Evolutionary conservation across 148 eudicot genomes (phyloP), one percentile per base, ranked within the genome.

Genomic region (Gaultheria prostrata): DNA sequence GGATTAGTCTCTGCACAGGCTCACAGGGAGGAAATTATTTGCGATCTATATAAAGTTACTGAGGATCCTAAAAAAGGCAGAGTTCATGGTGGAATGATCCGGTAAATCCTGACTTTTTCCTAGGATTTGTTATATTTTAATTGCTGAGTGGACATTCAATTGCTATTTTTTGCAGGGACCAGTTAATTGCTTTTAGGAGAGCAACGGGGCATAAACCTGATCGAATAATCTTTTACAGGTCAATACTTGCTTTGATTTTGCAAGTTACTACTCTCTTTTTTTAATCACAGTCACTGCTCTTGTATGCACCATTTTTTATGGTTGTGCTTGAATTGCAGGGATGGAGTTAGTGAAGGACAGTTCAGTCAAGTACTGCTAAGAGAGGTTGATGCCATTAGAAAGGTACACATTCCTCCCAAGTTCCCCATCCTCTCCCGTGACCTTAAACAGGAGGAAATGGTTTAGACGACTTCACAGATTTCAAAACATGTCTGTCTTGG

Each of bases 321-420:
- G 0, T 71, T 48, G 33, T 57, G 2, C 32, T 79, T 79, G 7
- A 51, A 51, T 61, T 35, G 45, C 87, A 96, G 99, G 85, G 98
- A 94, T 89, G 99, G 99, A 6, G 99, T 96, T 4, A 90, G 98
- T 63, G 99, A 96, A 73, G 99, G 98, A 0, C 99, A 96, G 33
- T 96, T 96, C 75, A 80, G 86, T 5, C 91, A 93, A 35, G 99
- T 96, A 72, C 87, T 96, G 59, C 67, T 91, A 3, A 9, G 88
- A 26, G 99, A 96, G 84, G 88, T 96, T 87, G 93, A 92, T 88
- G 95, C 95, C 11, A 96, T 96, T 10, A 77, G 98, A 33, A 89
- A 88, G 98, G 99, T 96, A 84, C 20, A 35, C 43, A 11, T 43
- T 73, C 6, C 39, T 71, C 21, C 1, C 33, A 2, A 17, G 6